Evolutionary conservation across 1,284 basidiomycete species (phyloP), one percentile per base, ranked within the genome.

Genomic region (Boletus semigastroideus): DNA sequence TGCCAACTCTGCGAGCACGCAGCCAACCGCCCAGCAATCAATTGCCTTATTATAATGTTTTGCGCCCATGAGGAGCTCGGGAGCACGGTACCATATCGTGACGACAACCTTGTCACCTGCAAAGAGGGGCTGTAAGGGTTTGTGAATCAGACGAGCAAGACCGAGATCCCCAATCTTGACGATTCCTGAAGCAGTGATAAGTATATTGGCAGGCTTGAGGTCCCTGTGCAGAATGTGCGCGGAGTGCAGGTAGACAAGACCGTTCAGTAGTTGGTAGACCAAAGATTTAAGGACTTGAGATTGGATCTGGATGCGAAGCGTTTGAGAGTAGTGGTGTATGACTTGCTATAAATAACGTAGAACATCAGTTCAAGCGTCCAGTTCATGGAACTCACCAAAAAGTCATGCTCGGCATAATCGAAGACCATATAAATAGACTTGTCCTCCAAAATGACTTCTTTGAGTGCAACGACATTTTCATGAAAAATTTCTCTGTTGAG

Each of bases 401-500:
- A 96, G 71, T 99, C 97, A 66, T 99, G 97, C 64, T 99, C 97
- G 5, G 96, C 95, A 61, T 97, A 99, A 61, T 98, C 95, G 60
- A 99, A 98, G 16, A 99, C 94, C 92, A 99, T 97, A 69, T 94
- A 96, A 53, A 98, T 97, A 1, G 94, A 92, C 71, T 98, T 98
- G 61, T 99, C 96, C 69, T 99, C 95, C 17, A 99, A 76, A 48
- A 99, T 94, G 27, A 98, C 96, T 69, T 98, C 95, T 57, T 90
- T 86, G 31, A 99, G 78, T 0, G 92, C 83, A 5, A 94, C 92
- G 1, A 99, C 78, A 66, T 99, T 98, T 65, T 92, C 90, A 67
- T 99, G 96, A 49, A 84, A 79, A 49, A 98, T 90, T 65, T 99
- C 96, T 47, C 94, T 82, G 68, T 98, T 98, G 58, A 99, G 77